Conservation (phyloP, 352 stramenopile species). For the Phytophthora capsici region DNA sequence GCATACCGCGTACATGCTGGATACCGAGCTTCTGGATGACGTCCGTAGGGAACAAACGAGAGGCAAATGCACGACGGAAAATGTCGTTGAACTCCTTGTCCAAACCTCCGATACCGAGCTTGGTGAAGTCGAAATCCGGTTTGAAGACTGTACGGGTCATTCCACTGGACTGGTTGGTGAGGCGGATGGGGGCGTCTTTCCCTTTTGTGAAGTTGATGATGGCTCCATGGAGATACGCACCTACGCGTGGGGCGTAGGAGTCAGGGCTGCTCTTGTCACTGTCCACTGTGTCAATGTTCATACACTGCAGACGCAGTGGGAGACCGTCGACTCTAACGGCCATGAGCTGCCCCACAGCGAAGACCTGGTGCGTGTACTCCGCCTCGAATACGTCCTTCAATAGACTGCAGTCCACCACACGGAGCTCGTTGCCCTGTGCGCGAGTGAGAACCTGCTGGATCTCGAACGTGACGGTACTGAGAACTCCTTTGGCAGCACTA, state of each 20-base stretch:
- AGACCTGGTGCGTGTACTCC: conserved; percentile 78
- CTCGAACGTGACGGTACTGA: conserved; percentile 83
- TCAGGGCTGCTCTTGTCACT: conserved; percentile 33
- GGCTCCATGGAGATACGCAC: conserved; percentile 65
- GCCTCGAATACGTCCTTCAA: conserved; percentile 76
- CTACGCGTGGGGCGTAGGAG: conserved; percentile 44
- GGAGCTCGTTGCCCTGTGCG: conserved; percentile 61
- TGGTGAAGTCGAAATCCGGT: conserved; percentile 98
- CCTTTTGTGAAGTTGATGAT: conserved; percentile 83
- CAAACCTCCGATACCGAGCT: conserved; percentile 98
- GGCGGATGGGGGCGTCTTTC: conserved; percentile 77
- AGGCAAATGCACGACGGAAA: conserved; percentile 98
- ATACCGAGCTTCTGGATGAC: conserved; percentile 98
- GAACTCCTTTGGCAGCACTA: conserved; percentile 42
- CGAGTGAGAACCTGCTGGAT: conserved; percentile 80
- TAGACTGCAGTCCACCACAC: conserved; percentile 75
- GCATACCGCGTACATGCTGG: conserved; percentile 97
- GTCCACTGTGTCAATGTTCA: conserved; percentile 62
- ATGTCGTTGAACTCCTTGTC: conserved; percentile 99
- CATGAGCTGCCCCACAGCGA: conserved; percentile 77
- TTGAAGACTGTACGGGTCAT: conserved; percentile 92
- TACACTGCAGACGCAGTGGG: conserved; percentile 72
- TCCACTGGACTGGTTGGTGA: conserved; percentile 83
- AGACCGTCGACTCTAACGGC: conserved; percentile 67
- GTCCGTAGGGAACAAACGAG: conserved; percentile 96